Evolutionary conservation across 2,329 filamentous ascomycete species (phyloP).

Genomic region (Cladophialophora bantiana): DNA sequence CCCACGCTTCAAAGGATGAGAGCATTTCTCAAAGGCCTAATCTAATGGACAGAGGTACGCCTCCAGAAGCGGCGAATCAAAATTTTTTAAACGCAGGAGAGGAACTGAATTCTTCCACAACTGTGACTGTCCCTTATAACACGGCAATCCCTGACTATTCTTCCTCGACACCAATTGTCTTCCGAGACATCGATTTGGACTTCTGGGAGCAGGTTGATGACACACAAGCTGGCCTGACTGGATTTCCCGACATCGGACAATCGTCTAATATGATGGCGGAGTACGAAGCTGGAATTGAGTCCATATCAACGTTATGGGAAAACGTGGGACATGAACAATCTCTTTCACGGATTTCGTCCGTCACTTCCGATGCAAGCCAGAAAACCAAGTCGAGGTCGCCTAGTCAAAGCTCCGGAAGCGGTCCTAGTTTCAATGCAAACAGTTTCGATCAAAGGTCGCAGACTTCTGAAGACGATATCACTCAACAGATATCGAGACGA

Average conservation of each 20-base stretch:
- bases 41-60: neutral
- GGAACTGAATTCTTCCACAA: neutral
- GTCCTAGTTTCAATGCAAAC: neutral
- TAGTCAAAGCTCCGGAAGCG: neutral
- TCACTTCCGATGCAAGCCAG: neutral
- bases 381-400: neutral
- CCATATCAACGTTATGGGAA: neutral
- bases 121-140: neutral
- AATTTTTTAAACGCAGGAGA: neutral
- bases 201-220: constrained; percentile 9
- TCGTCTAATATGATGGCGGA: neutral
- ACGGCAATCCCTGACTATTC: neutral
- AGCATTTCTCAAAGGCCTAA: neutral
- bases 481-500: constrained; percentile 12
- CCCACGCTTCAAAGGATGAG: neutral
- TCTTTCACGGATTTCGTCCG: neutral
- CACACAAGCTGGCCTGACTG: neutral
- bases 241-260: neutral
- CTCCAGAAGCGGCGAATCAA: neutral
- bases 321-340: neutral
- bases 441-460: constrained; percentile 6
- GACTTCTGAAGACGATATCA: constrained; percentile 7
- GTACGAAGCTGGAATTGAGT: neutral
- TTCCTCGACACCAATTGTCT: neutral
- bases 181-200: constrained; percentile 9